Percentiles rank a stretch among this genome's conserved stretches.
These are phyloP conservation scores for Cercospora zeae-maydis DNA, from an alignment of 2,329 filamentous ascomycete genomes.

Conservation along the genomic window DNA sequence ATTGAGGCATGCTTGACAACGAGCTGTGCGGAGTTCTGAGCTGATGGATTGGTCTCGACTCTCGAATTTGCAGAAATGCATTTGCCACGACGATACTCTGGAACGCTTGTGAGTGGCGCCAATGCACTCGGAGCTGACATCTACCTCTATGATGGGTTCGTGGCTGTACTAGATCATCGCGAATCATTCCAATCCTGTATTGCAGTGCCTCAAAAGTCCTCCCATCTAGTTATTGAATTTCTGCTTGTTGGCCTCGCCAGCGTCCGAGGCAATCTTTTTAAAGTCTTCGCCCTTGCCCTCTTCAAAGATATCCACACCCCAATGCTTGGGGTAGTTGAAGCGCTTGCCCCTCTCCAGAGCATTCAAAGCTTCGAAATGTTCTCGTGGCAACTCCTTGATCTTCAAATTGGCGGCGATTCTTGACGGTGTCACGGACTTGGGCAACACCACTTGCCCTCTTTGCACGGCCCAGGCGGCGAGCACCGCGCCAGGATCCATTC, in stretches of 20 bases:
- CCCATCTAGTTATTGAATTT: constrained; percentile 33
- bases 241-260: constrained; percentile 38
- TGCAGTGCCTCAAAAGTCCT: not conserved
- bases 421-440: constrained; percentile 26
- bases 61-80: too few relatives aligned
- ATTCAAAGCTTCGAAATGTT: constrained; percentile 39
- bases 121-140: too few relatives aligned
- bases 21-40: too few relatives aligned
- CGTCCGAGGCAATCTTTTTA: constrained; percentile 36
- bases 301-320: constrained; percentile 48
- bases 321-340: constrained; percentile 44
- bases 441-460: constrained; percentile 23
- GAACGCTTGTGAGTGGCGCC: too few relatives aligned
- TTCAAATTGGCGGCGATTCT: constrained; percentile 26
- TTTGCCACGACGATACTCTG: too few relatives aligned
- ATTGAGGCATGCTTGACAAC: too few relatives aligned
- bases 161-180: too few relatives aligned
- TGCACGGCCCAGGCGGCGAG: constrained; percentile 21
- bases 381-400: constrained; percentile 36
- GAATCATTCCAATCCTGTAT: not conserved
- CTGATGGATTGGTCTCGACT: too few relatives aligned
- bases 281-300: constrained; percentile 41
- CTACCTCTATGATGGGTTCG: too few relatives aligned
- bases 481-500: constrained; percentile 19
- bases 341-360: constrained; percentile 44